Base-by-base conservation (phyloP, 495 filamentous ascomycete species). In the Hypoxylon lienhwacheense region DNA sequence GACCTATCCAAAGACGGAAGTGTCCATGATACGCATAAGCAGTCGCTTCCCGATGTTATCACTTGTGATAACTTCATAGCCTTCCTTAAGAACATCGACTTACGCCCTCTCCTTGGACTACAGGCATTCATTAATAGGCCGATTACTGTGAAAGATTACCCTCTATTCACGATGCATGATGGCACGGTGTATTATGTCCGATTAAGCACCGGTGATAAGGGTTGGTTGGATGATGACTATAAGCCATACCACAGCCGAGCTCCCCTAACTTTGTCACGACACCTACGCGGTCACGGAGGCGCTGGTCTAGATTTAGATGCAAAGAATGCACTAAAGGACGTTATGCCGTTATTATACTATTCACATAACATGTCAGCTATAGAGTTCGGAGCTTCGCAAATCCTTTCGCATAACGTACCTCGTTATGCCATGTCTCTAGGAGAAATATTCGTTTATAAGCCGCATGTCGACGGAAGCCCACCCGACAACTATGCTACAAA, bases 71-170 rank as follows among this genome's bases (percentile, higher is more conserved):
- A 52, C 21, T 42, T 52, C 21, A 11, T 52, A 1, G 8, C 26
- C 7, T 32, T 17, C 10, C 48, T 52, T 16, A 34, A 43, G 14
- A 36, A n/a, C 12, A 26, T 52, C 19, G 37, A 52, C 29, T 35
- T 43, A 12, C 12, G 12, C 20, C 2, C 28, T 14, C 35, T 35
- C 1, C 8, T 15, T 3, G 48, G 48, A 5, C n/a, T 34, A 12
- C 4, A 35, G 14, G n/a, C 4, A 3, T 35, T 21, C 25, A 20
- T 11, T 7, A 25, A 25, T 1, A 22, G 15, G 22, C 19, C 34
- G 1, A 26, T 50, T 14, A 24, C 7, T 0, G 24, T 15, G 6
- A 22, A 10, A 8, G 47, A 40, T 2, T 37, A 40, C 19, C 1
- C 24, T 21, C 26, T 50, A 21, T 50, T 22, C 11, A 40, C 17